Evolutionary conservation across 352 stramenopile species (phyloP).

Genomic region (Phytophthora citrophthora): DNA sequence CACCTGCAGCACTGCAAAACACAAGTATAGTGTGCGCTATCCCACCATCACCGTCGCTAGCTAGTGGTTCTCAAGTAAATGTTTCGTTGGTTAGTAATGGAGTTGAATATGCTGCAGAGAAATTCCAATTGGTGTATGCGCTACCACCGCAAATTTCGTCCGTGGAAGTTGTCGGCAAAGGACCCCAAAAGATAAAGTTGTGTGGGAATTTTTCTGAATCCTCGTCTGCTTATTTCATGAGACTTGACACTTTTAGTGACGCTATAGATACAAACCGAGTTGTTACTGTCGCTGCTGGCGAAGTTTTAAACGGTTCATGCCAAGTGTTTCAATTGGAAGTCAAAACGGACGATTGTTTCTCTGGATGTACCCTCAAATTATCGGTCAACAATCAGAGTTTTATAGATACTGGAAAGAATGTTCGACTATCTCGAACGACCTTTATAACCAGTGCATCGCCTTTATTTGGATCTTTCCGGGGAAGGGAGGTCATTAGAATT

Average conservation of each 20-base stretch:
- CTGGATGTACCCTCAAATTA: conserved; percentile 36
- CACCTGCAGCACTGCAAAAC: conserved; percentile 24
- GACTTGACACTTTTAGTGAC: conserved; percentile 20
- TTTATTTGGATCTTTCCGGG: conserved; percentile 35
- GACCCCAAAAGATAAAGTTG: conserved; percentile 16
- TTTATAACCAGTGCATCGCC: conserved; percentile 23
- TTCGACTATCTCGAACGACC: conserved; percentile 18
- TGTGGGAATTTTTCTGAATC: conserved; percentile 22
- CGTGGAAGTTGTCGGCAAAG: conserved; percentile 19
- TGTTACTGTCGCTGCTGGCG: conserved; percentile 4
- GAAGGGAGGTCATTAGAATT: conserved; percentile 39
- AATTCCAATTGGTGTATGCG: conserved; percentile 43
- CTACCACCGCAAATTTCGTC: conserved; percentile 27
- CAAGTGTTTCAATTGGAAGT: conserved; percentile 20
- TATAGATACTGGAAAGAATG: conserved; percentile 23
- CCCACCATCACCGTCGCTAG: conserved; percentile 19
- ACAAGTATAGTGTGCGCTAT: conserved; percentile 34
- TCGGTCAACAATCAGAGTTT: conserved; percentile 58
- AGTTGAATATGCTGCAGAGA: conserved; percentile 25
- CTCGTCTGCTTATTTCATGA: conserved; percentile 14
- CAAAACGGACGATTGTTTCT: conserved; percentile 10
- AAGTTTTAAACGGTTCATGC: conserved; percentile 19
- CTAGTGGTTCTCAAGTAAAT: conserved; percentile 16
- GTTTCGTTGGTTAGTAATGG: conserved; percentile 34
- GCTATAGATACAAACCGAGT: not conserved